Base-by-base conservation (phyloP, 306 rosid genomes). In the Begonia peltatifolia region DNA sequence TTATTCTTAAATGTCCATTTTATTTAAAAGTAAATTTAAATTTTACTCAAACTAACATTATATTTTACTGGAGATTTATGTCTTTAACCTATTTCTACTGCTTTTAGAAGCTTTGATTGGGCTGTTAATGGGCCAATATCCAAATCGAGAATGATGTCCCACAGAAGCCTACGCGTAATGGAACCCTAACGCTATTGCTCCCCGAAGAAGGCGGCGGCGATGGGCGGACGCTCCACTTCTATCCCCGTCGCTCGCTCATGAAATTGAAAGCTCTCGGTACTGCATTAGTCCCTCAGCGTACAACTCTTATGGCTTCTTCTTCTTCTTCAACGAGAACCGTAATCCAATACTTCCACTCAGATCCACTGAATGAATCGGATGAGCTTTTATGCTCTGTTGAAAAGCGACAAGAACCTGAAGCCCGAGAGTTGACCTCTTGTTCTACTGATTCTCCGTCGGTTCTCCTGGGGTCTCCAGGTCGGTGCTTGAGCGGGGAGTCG, bases 201-300 rank as follows among this genome's bases (percentile, higher is more conserved):
- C 38, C 38, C 38, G 38, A 30, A 30, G 9, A 30, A 30, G 13
- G n/a, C 51, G 57, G 74, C 74, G 71, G 79, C 75, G 75, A 69
- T 77, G 84, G 74, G 68, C 72, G 38, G 38, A 30, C 9, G 3
- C 8, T 63, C 48, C 60, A 5, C 15, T 22, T 10, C 38, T 25
- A 50, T 55, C 41, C 67, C 74, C 74, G 42, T 67, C 63, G 63
- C 58, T 60, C 47, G 51, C 78, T 52, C 56, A 89, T 89, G 97
- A 85, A 61, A 72, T 69, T 67, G 49, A 70, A 75, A 75, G 63
- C 65, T 64, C 73, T 52, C 16, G 52, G 52, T 51, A 52, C 16
- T 50, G 44, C 50, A 46, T 46, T 36, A 7, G 60, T 46, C 47
- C 47, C 47, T 9, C 20, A 30, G 8, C 38, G 38, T 6, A 30